Conservation (phyloP, 2,329 filamentous ascomycete species). For the Sporothrix dimorphospora region DNA sequence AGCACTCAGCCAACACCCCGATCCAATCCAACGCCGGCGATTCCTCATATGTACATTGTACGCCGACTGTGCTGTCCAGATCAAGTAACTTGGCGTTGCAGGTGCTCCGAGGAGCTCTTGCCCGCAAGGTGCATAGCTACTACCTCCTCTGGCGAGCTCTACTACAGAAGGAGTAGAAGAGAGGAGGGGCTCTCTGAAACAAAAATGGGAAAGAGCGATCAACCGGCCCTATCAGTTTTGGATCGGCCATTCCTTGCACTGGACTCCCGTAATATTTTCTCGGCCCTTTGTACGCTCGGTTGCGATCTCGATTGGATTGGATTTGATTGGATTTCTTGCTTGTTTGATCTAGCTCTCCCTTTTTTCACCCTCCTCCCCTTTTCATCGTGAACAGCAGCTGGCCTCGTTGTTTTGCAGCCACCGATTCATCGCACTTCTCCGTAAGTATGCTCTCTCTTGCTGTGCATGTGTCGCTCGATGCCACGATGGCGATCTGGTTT, state of each 20-base stretch:
- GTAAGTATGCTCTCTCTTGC: not conserved
- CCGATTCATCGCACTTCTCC: not conserved
- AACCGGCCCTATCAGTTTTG: not conserved
- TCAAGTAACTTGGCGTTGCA: not conserved
- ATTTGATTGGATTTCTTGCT: not conserved
- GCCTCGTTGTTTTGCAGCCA: not conserved
- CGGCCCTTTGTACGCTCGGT: not conserved
- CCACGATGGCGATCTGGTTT: not conserved
- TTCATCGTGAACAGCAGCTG: not conserved
- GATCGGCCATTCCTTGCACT: slow-evolving; percentile 13
- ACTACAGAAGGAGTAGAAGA: not conserved
- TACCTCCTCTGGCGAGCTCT: not conserved
- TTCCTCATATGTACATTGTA: not conserved
- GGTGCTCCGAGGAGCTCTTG: slow-evolving; percentile 2
- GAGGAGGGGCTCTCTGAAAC: slow-evolving; percentile 7
- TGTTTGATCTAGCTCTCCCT: not conserved
- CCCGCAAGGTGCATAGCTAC: slow-evolving; percentile 12
- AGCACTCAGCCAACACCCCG: slow-evolving; percentile 16
- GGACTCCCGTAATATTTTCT: slow-evolving; percentile 16
- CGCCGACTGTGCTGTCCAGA: slow-evolving; percentile 1
- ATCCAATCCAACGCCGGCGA: not conserved
- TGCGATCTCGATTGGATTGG: slow-evolving; percentile 10
- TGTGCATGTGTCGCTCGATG: not conserved
- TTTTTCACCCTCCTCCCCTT: not conserved
- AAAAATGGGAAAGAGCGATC: slow-evolving; percentile 16